Base-by-base conservation (phyloP, 352 stramenopile species). In the Blastocystis sp. region DNA sequence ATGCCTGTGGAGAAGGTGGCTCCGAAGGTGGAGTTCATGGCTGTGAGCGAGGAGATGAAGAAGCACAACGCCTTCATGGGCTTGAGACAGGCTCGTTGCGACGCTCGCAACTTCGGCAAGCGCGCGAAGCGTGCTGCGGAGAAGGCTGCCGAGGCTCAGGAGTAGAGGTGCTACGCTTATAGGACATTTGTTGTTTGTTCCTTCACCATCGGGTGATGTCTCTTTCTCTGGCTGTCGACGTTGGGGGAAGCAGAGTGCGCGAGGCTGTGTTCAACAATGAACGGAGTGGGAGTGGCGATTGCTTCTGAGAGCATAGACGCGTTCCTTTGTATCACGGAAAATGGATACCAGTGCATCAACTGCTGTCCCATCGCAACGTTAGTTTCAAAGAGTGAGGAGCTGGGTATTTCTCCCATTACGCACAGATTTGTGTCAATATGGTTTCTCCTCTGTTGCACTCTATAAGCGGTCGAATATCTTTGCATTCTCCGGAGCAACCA, bases 381-480 rank as follows among this genome's bases (percentile, higher is more conserved):
- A 11, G n/a, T 81, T 43, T 64, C 43, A 14, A 81, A 81, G 41
- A 81, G 71, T 81, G 52, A 28, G 17, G 34, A 62, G 9, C 40
- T 40, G 40, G 14, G 28, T 21, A 21, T 21, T 45, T 79, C 45
- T 9, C 19, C n/a, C 17, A 52, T 21, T 43, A 19, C n/a, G 10
- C 38, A 23, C 45, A 81, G 71, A 81, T 40, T 48, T 65, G 48
- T 81, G 71, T 40, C n/a, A 48, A 66, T 64, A 43, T 53, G 71
- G 71, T 5, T 53, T 81, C 56, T 41, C 62, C 34, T 45, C 40
- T 19, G 38, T 61, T 40, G 45, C 62, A 45, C n/a, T 81, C 5
- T 81, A 81, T 21, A 81, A 81, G 9, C 21, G 71, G 7, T 81
- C 71, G 71, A 81, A 81, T 40, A 81, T 81, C 62, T 21, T 81